These are phyloP conservation scores for Sarcomyxa edulis DNA, from an alignment of 768 basidiomycete species.

Conservation along the genomic window DNA sequence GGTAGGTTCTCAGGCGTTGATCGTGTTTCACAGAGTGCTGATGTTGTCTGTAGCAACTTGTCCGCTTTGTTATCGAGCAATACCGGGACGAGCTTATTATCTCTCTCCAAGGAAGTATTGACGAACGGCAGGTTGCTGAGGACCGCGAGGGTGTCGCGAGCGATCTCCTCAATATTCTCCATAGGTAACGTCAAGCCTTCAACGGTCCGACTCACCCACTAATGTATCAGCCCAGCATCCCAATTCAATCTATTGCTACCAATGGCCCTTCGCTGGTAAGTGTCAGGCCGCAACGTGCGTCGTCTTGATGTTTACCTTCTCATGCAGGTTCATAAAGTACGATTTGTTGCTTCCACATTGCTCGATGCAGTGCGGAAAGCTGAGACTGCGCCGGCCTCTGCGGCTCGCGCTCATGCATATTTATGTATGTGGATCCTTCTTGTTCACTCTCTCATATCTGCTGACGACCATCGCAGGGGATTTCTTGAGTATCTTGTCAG, in stretches of 20 bases:
- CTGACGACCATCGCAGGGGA: slow-evolving; percentile 55
- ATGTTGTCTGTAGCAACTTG: slow-evolving; percentile 64
- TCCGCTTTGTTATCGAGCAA: slow-evolving; percentile 88
- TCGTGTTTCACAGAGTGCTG: background rate
- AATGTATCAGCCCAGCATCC: slow-evolving; percentile 50
- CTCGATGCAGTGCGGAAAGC: slow-evolving; percentile 80
- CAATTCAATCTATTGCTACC: slow-evolving; percentile 88
- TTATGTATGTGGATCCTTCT: slow-evolving; percentile 51
- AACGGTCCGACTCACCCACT: slow-evolving; percentile 6
- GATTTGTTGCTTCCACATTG: slow-evolving; percentile 88
- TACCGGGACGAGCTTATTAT: slow-evolving; percentile 82
- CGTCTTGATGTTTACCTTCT: slow-evolving; percentile 4
- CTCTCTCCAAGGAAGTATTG: slow-evolving; percentile 58
- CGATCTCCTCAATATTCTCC: slow-evolving; percentile 81
- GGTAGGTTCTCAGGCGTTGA: slow-evolving; percentile 32
- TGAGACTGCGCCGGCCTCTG: slow-evolving; percentile 73
- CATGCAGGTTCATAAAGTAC: slow-evolving; percentile 80
- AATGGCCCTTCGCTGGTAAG: slow-evolving; percentile 74
- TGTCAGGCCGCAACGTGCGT: slow-evolving; percentile 16
- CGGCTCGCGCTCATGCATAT: slow-evolving; percentile 82
- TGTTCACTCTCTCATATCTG: slow-evolving; percentile 2
- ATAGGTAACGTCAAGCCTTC: slow-evolving; percentile 41
- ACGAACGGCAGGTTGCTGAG: slow-evolving; percentile 62
- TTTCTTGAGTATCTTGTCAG: slow-evolving; percentile 85
- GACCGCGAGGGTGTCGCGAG: slow-evolving; percentile 83